Conservation (phyloP, 805 yeast species). For the Hanseniaspora nectarophila region DNA sequence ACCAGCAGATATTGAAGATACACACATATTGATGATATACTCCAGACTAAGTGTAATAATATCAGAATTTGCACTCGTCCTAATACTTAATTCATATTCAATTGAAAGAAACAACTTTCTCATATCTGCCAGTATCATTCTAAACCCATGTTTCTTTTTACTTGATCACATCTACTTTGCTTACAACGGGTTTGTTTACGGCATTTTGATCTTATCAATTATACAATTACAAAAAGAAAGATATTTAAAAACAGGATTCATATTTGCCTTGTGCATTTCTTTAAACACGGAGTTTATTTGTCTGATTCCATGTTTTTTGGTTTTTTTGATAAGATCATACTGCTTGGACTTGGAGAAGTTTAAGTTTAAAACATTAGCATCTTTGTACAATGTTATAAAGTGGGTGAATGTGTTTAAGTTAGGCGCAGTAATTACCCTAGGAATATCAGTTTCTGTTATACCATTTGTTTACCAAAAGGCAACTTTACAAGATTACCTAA, state of each 20-base stretch:
- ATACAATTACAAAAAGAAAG: constrained; percentile 52
- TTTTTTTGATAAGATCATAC: constrained; percentile 61
- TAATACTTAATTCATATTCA: constrained; percentile 55
- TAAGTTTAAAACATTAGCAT: constrained; percentile 27
- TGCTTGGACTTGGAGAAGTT: constrained; percentile 37
- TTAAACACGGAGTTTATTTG: constrained; percentile 90
- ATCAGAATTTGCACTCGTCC: constrained; percentile 61
- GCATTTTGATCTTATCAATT: constrained; percentile 61
- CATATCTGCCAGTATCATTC: constrained; percentile 64
- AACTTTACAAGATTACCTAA: constrained; percentile 37
- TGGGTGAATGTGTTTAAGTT: constrained; percentile 53
- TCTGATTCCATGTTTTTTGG: constrained; percentile 87
- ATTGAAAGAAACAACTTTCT: constrained; percentile 44
- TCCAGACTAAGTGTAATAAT: constrained; percentile 72
- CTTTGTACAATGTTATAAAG: constrained; percentile 30
- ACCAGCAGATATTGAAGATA: constrained; percentile 43
- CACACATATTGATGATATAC: constrained; percentile 60
- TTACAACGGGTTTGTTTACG: constrained; percentile 89
- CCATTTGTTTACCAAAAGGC: constrained; percentile 43
- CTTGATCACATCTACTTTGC: constrained; percentile 96
- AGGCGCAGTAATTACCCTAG: constrained; percentile 48
- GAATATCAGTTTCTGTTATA: constrained; percentile 58
- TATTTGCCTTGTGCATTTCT: constrained; percentile 69
- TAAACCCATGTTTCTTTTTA: constrained; percentile 81
- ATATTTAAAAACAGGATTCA: constrained; percentile 49